phyloP scores from a whole-genome alignment of 2,329 filamentous ascomycete genomes.

The Alternaria metachromatica region DNA sequence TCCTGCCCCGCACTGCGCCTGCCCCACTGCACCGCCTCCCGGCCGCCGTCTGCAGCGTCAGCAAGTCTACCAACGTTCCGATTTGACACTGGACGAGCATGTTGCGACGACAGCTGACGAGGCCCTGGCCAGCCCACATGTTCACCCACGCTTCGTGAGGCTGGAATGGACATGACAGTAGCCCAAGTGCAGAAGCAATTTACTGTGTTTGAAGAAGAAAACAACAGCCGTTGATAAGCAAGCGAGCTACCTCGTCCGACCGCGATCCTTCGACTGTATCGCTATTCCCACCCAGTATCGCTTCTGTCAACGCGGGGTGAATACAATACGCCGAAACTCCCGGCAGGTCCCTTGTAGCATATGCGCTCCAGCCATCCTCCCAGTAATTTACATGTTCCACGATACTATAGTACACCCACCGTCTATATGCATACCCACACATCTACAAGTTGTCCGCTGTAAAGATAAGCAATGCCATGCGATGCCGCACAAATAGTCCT shows the following conservation, averaged over 20 bases:
- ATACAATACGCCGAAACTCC: not conserved
- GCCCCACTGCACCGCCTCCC: conserved; percentile 9
- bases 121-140: not conserved
- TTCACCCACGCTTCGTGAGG: not conserved
- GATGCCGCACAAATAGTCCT: conserved; percentile 85
- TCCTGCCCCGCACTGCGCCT: conserved; percentile 24
- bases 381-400: not conserved
- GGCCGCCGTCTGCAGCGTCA: not conserved
- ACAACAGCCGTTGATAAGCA: not conserved
- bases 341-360: not conserved
- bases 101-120: not conserved
- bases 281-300: not conserved
- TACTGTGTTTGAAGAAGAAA: not conserved
- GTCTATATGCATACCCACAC: not conserved
- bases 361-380: not conserved
- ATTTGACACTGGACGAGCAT: not conserved
- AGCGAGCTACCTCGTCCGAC: not conserved
- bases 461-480: conserved; percentile 86
- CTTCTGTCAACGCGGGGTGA: not conserved
- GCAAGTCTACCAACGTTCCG: not conserved
- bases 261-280: not conserved
- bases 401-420: not conserved
- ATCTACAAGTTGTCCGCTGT: conserved; percentile 75
- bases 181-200: not conserved
- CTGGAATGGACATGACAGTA: not conserved